Conservation (phyloP, 1,284 basidiomycete species). For the Xerocomus tenax region DNA sequence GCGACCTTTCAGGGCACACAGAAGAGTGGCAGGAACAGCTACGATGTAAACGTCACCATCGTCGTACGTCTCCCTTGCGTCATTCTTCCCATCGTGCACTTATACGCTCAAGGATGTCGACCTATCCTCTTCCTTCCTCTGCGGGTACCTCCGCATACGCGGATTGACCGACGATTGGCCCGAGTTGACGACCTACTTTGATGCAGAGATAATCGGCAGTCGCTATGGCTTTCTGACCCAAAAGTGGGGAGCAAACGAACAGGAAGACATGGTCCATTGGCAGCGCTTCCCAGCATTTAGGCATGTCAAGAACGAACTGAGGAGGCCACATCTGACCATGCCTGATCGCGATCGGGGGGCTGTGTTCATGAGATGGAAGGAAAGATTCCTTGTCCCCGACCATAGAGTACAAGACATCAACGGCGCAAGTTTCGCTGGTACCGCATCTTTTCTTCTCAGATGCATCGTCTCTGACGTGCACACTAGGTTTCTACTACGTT, state of each 20-base stretch:
- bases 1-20: slow-evolving; percentile 73
- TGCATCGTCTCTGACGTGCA: slow-evolving; percentile 1
- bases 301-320: slow-evolving; percentile 64
- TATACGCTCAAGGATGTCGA: slow-evolving; percentile 60
- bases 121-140: slow-evolving; percentile 69
- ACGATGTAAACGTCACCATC: slow-evolving; percentile 77
- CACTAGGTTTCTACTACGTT: slow-evolving; percentile 76
- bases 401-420: slow-evolving; percentile 90
- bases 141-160: slow-evolving; percentile 83
- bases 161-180: slow-evolving; percentile 86
- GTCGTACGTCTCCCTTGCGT: slow-evolving; percentile 46
- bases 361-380: slow-evolving; percentile 95
- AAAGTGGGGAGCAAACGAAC: slow-evolving; percentile 78
- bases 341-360: slow-evolving; percentile 65
- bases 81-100: not conserved
- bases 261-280: slow-evolving; percentile 88
- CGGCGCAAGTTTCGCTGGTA: slow-evolving; percentile 91
- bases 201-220: slow-evolving; percentile 85
- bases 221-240: slow-evolving; percentile 82
- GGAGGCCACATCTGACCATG: slow-evolving; percentile 67
- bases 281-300: slow-evolving; percentile 84
- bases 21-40: slow-evolving; percentile 75
- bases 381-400: slow-evolving; percentile 89
- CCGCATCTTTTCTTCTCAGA: slow-evolving; percentile 21
- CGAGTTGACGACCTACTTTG: slow-evolving; percentile 87